phyloP scores from a whole-genome alignment of 2,329 filamentous ascomycete genomes.

The Colletotrichum viniferum region DNA sequence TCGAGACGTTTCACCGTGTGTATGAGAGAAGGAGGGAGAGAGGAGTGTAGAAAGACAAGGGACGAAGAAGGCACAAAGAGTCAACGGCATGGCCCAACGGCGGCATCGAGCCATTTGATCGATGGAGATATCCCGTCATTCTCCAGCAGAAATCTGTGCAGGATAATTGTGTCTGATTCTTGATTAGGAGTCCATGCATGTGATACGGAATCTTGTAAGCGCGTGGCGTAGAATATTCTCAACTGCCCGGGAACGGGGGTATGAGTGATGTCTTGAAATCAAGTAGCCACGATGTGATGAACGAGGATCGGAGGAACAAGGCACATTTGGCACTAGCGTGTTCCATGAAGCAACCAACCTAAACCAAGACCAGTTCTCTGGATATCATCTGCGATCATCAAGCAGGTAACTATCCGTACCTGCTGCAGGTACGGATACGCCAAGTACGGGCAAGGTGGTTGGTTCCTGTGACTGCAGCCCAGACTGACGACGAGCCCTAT shows the following conservation, averaged over 20 bases:
- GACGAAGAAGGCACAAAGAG: background rate
- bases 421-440: no score
- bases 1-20: background rate
- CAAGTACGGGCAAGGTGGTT: background rate
- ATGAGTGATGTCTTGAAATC: background rate
- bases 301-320: no score
- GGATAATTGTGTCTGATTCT: background rate
- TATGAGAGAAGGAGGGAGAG: background rate
- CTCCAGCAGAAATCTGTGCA: background rate
- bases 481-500: background rate
- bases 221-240: background rate
- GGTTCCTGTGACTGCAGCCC: background rate
- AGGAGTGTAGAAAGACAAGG: background rate
- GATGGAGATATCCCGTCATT: background rate
- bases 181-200: background rate
- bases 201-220: background rate
- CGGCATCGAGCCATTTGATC: background rate
- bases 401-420: no score
- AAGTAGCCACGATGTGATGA: background rate
- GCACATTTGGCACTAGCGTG: no score
- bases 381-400: no score
- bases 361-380: background rate
- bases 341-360: background rate
- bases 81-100: background rate
- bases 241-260: background rate